phyloP scores from a whole-genome alignment of 2,329 filamentous ascomycete genomes.

The Didymosphaeria variabile region DNA sequence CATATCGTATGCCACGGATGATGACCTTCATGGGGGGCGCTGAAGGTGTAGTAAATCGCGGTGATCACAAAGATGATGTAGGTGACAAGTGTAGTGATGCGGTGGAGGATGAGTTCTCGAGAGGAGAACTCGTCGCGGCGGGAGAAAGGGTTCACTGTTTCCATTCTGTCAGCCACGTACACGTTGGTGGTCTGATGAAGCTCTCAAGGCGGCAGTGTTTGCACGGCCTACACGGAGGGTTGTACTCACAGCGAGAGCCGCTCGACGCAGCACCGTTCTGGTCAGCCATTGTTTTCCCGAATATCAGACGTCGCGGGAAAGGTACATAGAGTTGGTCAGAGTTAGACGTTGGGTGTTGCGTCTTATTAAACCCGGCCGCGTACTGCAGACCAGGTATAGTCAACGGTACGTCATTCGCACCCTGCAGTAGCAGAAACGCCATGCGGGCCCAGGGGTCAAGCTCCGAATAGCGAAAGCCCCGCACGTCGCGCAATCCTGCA shows the following conservation, averaged over 20 bases:
- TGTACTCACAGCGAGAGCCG: conserved; percentile 18
- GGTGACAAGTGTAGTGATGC: conserved; percentile 74
- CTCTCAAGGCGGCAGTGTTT: background rate
- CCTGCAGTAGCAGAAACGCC: conserved; percentile 5
- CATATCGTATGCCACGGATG: conserved; percentile 70
- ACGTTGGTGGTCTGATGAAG: background rate
- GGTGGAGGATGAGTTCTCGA: conserved; percentile 74
- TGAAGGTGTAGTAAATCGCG: conserved; percentile 77
- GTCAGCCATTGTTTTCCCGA: conserved; percentile 20
- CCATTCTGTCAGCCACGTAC: conserved; percentile 1
- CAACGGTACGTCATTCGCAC: conserved; percentile 11
- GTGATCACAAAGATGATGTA: conserved; percentile 79
- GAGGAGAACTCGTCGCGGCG: conserved; percentile 47
- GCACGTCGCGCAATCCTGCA: conserved; percentile 15
- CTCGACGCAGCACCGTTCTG: conserved; percentile 20
- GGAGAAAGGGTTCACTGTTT: conserved; percentile 20
- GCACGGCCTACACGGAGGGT: no score
- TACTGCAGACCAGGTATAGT: background rate
- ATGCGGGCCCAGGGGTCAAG: conserved; percentile 13
- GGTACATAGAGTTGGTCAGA: background rate
- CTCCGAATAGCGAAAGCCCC: conserved; percentile 14
- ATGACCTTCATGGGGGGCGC: conserved; percentile 69
- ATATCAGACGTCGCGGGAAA: background rate
- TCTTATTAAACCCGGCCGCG: background rate
- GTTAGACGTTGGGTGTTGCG: background rate